These are phyloP conservation scores for Sclerotinia trifoliorum DNA, from an alignment of 2,329 filamentous ascomycete genomes.

Conservation along the genomic window DNA sequence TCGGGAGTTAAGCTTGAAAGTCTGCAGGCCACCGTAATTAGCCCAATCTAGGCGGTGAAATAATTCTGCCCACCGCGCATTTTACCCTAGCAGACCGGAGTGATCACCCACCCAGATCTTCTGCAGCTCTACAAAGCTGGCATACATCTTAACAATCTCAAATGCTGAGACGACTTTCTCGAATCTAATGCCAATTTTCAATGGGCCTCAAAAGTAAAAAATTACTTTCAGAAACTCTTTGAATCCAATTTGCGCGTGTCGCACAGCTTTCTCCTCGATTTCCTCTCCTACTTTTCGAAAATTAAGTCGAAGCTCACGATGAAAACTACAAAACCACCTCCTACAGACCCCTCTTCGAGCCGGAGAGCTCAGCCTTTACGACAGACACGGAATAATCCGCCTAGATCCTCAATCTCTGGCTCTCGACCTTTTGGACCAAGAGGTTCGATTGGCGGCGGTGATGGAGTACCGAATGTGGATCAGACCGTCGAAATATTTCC, in stretches of 20 bases:
- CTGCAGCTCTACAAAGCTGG: constrained; percentile 16
- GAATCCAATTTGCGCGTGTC: constrained; percentile 27
- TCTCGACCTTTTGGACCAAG: constrained; percentile 44
- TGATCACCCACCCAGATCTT: constrained; percentile 23
- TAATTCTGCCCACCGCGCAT: constrained; percentile 20
- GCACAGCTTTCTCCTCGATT: constrained; percentile 28
- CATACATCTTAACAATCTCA: constrained; percentile 16
- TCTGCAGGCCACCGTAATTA: constrained; percentile 13
- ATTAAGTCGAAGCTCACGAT: constrained; percentile 34
- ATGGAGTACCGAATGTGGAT: constrained; percentile 36
- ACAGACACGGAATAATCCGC: constrained; percentile 64
- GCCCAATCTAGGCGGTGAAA: constrained; percentile 4
- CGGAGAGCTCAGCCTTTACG: constrained; percentile 63
- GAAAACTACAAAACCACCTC: constrained; percentile 39
- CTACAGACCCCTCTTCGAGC: constrained; percentile 44
- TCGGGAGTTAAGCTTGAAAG: constrained; percentile 18
- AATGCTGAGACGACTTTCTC: constrained; percentile 5
- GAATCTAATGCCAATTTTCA: constrained; percentile 24
- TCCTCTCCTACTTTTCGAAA: constrained; percentile 22
- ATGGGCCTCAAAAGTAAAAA: constrained; percentile 30
- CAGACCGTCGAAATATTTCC: constrained; percentile 67
- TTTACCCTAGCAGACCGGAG: constrained; percentile 19
- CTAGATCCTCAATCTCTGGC: constrained; percentile 52
- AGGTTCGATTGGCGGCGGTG: constrained; percentile 48
- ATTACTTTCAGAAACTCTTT: constrained; percentile 22